Base-by-base conservation (phyloP, 2,329 filamentous ascomycete genomes). In the Aquanectria penicillioides region DNA sequence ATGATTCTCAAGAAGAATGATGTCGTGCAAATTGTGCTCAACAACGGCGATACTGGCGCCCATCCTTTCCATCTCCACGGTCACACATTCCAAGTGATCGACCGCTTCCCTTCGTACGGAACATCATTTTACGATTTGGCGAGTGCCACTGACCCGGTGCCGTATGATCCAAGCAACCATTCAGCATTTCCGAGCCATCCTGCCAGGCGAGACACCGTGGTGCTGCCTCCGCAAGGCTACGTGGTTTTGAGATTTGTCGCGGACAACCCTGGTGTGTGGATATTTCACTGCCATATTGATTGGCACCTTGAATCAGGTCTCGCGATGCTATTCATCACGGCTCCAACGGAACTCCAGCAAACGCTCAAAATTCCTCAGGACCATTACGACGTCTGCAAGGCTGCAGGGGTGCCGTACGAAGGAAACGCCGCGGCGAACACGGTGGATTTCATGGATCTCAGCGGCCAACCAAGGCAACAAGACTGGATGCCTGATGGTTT, bases 31-130 rank as follows among this genome's bases (percentile, higher is more conserved):
- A 83, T 94, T 47, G 76, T 92, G 22, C 78, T 94, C 25, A 92
- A 93, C 79, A 94, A 93, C 72, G 81, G 87, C 43, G 91, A 94
- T 69, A 72, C 81, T 57, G 78, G 91, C 37, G 88, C 86, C 13
- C 90, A 93, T 68, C 92, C 86, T 10, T 93, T 93, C 80, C 90
- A 92, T 69, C 74, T 96, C 2, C 93, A 95, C 77, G 90, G 91
- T 1, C 90, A 93, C 73, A 79, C 84, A 61, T 93, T 93, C 78
- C 90, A 92, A 75, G 79, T 89, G 5, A 73, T 92, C 29, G 81
- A 84, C 63, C 87, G 89, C 20, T 25, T 29, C 15, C 49, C 49
- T 7, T 40, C 37, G n/a, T 52, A 52, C 28, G 49, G 49, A 2
- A 37, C 40, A 22, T 43, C 49, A 5, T 52, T 52, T 29, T 85